A percentile compares a stretch with the other conserved stretches of the same genome.
Conservation (phyloP, 1,139 yeast species). For the Suhomyces chickasaworum region DNA sequence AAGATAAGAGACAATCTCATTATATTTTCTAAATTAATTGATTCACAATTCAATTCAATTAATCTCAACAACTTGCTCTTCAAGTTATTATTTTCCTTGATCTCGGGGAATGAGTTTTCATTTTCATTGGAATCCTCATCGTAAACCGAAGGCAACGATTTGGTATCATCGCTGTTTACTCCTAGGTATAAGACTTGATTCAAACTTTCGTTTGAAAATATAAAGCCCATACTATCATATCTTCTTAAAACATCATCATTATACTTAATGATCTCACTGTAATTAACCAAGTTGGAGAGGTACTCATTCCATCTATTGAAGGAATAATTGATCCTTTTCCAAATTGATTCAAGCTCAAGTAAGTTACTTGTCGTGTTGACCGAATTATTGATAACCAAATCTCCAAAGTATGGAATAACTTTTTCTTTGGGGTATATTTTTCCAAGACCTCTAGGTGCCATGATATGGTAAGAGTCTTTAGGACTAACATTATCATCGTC, state of each 20-base stretch:
- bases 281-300: constrained; percentile 42
- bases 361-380: constrained; percentile 40
- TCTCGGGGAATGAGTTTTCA: constrained; percentile 3
- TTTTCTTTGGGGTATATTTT: constrained; percentile 71
- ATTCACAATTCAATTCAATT: constrained; percentile 44
- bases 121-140: constrained; percentile 11
- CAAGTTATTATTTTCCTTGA: constrained; percentile 19
- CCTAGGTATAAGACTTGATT: constrained; percentile 50
- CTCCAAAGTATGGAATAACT: constrained; percentile 92
- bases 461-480: constrained; percentile 63
- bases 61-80: constrained; percentile 32
- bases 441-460: constrained; percentile 91
- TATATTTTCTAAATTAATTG: constrained; percentile 39
- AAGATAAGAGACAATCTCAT: constrained; percentile 42
- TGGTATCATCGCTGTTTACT: constrained; percentile 34
- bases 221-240: constrained; percentile 49
- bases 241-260: constrained; percentile 47
- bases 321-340: constrained; percentile 71
- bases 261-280: constrained; percentile 42
- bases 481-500: constrained; percentile 14
- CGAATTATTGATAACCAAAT: constrained; percentile 48
- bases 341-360: constrained; percentile 63
- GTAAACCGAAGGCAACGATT: constrained; percentile 23
- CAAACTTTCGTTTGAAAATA: constrained; percentile 49
- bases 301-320: constrained; percentile 83